Percentiles rank a stretch among this genome's conserved stretches.
Conservation (phyloP, 805 yeast species). For the Ogataea siamensis region DNA sequence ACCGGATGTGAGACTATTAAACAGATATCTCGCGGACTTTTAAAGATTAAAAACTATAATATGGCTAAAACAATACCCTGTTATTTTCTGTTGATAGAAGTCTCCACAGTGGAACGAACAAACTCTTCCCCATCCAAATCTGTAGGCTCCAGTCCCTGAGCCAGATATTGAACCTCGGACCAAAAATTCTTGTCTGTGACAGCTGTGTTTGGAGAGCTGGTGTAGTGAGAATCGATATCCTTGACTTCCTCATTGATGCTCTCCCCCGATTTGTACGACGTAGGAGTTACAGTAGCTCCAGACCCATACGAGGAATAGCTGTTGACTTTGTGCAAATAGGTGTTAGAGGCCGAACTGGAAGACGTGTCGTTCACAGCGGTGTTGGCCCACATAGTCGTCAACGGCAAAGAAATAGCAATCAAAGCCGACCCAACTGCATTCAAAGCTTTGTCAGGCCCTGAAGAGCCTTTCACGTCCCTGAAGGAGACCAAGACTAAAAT, state of each 20-base stretch:
- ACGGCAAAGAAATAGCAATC: constrained; percentile 71
- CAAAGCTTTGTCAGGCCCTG: constrained; percentile 34
- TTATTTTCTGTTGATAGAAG: constrained; percentile 11
- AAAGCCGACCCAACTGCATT: constrained; percentile 56
- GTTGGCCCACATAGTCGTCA: constrained; percentile 88
- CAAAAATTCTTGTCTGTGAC: constrained; percentile 27
- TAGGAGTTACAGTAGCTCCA: constrained; percentile 13
- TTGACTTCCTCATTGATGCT: constrained; percentile 13
- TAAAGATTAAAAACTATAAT: neutral
- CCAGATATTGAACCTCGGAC: constrained; percentile 32
- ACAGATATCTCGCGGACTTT: neutral
- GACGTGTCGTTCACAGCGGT: constrained; percentile 51
- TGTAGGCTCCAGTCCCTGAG: constrained; percentile 28
- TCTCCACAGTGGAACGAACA: constrained; percentile 21
- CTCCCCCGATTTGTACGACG: constrained; percentile 10
- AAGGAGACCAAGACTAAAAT: constrained; percentile 57
- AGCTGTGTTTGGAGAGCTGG: constrained; percentile 20
- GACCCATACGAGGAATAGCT: constrained; percentile 17
- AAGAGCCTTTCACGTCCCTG: constrained; percentile 35
- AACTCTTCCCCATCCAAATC: constrained; percentile 21
- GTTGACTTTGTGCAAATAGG: constrained; percentile 22
- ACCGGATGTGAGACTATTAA: neutral
- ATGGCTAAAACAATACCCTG: neutral
- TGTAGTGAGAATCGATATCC: constrained; percentile 16
- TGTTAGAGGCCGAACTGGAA: constrained; percentile 39